phyloP scores from a whole-genome alignment of 1,139 yeast species.

The Kazachstania sp. region DNA sequence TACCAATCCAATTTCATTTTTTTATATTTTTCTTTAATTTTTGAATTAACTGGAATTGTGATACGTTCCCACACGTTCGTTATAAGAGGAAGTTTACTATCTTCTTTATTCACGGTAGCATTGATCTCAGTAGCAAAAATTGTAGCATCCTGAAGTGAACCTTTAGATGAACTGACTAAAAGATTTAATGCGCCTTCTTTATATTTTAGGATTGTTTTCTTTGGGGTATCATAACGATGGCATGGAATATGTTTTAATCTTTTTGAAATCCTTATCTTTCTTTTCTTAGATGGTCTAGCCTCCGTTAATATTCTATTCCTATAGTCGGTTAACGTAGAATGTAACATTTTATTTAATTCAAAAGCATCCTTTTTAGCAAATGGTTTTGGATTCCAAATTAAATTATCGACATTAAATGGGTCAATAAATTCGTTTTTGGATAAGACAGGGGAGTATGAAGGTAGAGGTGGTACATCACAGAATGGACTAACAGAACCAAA shows the following conservation, averaged over 20 bases:
- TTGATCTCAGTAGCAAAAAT: slow-evolving; percentile 69
- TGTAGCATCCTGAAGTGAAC: slow-evolving; percentile 60
- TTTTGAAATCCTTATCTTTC: not conserved
- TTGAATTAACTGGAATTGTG: slow-evolving; percentile 14
- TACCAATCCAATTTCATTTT: slow-evolving; percentile 7
- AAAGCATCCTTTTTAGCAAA: slow-evolving; percentile 11
- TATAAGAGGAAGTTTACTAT: slow-evolving; percentile 48
- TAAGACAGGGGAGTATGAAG: slow-evolving; percentile 13
- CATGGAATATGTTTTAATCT: slow-evolving; percentile 11
- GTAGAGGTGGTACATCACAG: slow-evolving; percentile 14
- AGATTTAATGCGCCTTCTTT: slow-evolving; percentile 38
- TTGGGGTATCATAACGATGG: slow-evolving; percentile 31
- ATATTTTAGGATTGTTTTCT: slow-evolving; percentile 38
- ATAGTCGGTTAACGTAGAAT: slow-evolving; percentile 9
- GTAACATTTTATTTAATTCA: slow-evolving; percentile 14
- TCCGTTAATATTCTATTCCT: slow-evolving; percentile 9
- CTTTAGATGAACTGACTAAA: slow-evolving; percentile 61
- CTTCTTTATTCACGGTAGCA: slow-evolving; percentile 38
- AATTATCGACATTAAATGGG: slow-evolving; percentile 6
- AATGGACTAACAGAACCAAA: slow-evolving; percentile 16
- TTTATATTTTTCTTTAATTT: slow-evolving; percentile 12
- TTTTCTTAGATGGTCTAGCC: slow-evolving; percentile 2
- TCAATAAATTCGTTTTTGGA: slow-evolving; percentile 9
- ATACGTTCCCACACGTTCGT: slow-evolving; percentile 14
- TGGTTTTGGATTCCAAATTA: slow-evolving; percentile 9